A percentile compares a stretch with the other conserved stretches of the same genome.
Evolutionary conservation across 2,329 filamentous ascomycete genomes (phyloP).

Genomic region (Geosmithia flava): DNA sequence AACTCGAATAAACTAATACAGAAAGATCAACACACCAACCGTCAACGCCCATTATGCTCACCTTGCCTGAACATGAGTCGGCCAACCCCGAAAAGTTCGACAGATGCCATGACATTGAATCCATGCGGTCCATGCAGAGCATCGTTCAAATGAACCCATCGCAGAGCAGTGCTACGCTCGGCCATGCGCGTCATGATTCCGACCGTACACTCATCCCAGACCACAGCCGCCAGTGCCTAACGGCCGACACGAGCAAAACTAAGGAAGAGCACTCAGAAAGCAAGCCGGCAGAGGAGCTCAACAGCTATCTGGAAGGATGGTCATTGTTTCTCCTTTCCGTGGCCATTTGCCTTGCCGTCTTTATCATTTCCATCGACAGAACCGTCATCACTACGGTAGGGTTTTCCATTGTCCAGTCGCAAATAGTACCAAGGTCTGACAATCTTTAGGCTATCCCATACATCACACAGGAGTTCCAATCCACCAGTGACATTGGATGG

Average conservation of each 20-base stretch:
- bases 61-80: neutral
- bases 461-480: constrained; percentile 39
- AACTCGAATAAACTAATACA: neutral
- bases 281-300: neutral
- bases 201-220: neutral
- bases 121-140: neutral
- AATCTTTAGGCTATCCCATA: constrained; percentile 23
- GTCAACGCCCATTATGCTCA: neutral
- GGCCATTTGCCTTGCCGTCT: neutral
- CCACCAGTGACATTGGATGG: constrained; percentile 46
- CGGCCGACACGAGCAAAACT: neutral
- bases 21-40: neutral
- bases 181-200: neutral
- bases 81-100: neutral
- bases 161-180: neutral
- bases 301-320: neutral
- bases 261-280: neutral
- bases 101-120: neutral
- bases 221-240: neutral
- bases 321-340: neutral
- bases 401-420: neutral
- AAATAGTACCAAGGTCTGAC: neutral
- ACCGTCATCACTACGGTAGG: neutral
- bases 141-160: neutral
- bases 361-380: neutral